These are phyloP conservation scores for Gloeopeniophorella convolvens DNA, from an alignment of 768 basidiomycete genomes.

Conservation along the genomic window DNA sequence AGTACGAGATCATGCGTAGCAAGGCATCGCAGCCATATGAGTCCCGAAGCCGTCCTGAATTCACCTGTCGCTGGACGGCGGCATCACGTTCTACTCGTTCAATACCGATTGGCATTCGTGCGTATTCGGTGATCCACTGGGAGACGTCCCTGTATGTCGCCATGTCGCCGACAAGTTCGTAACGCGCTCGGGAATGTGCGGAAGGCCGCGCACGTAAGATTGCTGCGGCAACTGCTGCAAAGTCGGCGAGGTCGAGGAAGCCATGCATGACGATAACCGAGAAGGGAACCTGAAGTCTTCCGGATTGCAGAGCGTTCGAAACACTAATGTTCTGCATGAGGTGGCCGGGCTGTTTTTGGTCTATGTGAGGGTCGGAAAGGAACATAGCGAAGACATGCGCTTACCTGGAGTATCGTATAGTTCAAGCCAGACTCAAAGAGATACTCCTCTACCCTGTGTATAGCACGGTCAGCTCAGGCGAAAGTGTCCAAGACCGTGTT, in stretches of 20 bases:
- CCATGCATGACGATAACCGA: slow-evolving; percentile 27
- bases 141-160: slow-evolving; percentile 27
- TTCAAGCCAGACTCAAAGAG: slow-evolving; percentile 31
- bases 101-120: slow-evolving; percentile 19
- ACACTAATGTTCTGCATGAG: slow-evolving; percentile 31
- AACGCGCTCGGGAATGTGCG: slow-evolving; percentile 29
- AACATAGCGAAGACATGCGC: neutral
- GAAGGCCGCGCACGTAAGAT: slow-evolving; percentile 26
- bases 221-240: slow-evolving; percentile 25
- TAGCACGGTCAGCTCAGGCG: neutral
- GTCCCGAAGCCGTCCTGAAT: slow-evolving; percentile 11
- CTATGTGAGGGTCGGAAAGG: neutral
- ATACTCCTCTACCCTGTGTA: slow-evolving; percentile 30
- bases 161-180: slow-evolving; percentile 31
- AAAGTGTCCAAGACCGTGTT: neutral
- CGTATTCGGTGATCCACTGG: slow-evolving; percentile 18
- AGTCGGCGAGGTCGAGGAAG: slow-evolving; percentile 30
- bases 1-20: slow-evolving; percentile 30
- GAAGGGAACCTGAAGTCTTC: slow-evolving; percentile 23
- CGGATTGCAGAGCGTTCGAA: slow-evolving; percentile 6
- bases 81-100: slow-evolving; percentile 21
- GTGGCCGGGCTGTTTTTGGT: slow-evolving; percentile 25
- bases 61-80: slow-evolving; percentile 12
- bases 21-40: slow-evolving; percentile 25
- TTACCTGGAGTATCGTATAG: slow-evolving; percentile 33